Evolutionary conservation across 805 yeast species (phyloP).

Genomic region (Lachancea nothofagi): DNA sequence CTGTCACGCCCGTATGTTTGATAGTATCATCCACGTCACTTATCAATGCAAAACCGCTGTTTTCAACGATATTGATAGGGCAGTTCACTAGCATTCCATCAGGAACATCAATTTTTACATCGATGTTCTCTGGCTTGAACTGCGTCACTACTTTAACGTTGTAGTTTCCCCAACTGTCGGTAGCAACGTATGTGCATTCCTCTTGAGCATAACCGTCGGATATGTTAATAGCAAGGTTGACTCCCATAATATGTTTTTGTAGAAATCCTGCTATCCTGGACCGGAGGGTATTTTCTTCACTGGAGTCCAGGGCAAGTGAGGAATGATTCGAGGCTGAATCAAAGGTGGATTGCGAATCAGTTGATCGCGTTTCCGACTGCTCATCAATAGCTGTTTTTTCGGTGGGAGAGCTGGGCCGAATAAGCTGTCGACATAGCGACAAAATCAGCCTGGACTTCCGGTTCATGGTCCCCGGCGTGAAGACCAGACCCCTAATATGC

Average conservation of each 20-base stretch:
- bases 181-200: conserved; percentile 36
- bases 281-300: conserved; percentile 39
- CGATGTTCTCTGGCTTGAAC: conserved; percentile 45
- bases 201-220: conserved; percentile 31
- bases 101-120: conserved; percentile 24
- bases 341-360: conserved; percentile 13
- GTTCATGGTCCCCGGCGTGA: conserved; percentile 61
- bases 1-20: conserved; percentile 82
- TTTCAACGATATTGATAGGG: conserved; percentile 17
- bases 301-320: conserved; percentile 6
- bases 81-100: conserved; percentile 14
- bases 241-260: conserved; percentile 56
- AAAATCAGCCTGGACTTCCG: conserved; percentile 67
- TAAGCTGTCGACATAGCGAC: conserved; percentile 57
- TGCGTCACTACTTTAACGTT: conserved; percentile 45
- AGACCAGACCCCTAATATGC: conserved; percentile 66
- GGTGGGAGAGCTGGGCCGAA: conserved; percentile 22
- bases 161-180: conserved; percentile 69
- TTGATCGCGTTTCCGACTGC: conserved; percentile 28
- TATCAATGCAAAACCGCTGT: conserved; percentile 62
- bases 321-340: conserved; percentile 23
- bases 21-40: conserved; percentile 95
- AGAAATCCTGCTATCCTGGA: conserved; percentile 67
- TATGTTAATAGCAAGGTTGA: conserved; percentile 53
- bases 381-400: conserved; percentile 30